Evolutionary conservation across 768 basidiomycete genomes (phyloP), one percentile per base, ranked within the genome.

Genomic region (Sarcomyxa edulis): DNA sequence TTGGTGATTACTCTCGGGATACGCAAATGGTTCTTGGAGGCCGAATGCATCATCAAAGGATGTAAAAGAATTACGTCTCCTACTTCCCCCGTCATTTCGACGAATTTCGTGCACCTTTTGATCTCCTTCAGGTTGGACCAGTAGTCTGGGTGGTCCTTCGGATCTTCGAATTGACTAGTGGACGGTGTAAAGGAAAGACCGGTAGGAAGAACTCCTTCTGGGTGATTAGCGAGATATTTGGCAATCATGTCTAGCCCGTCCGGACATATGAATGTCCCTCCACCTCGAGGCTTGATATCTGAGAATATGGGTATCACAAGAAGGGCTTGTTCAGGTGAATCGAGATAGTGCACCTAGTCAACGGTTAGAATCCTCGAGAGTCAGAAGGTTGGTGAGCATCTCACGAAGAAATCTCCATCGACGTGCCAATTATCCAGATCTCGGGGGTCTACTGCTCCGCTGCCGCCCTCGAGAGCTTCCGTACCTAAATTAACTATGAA

Each of bases 1-100:
- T 82, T 83, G 30, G 78, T 79, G 51, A 82, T 82, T 38, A 83
- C 62, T 44, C 78, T 64, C 18, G 72, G 75, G 14, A 66, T 55
- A 18, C 80, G 71, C 27, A 71, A 58, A 47, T 72, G 61, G 51
- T 81, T 82, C 53, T 71, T 75, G 22, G 75, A 74, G 8, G 78
- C 78, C 9, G 77, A 73, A 48, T 81, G 81, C 46, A 79, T 53
- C 76, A 81, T 81, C 35, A 81, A 55, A 9, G 78, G 76, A 54
- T 81, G 77, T 59, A 80, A 60, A 27, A 81, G 62, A 14, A 79
- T 69, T 10, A 81, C 78, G 51, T 81, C 80, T n/a, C 78, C 80
- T 29, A 71, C 53, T 41, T 75, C 62, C 27, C 78, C 78, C 2
- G 76, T 78, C 55, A 76, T 61, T 57, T 77, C 76, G 25, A 72